Percentiles rank a stretch among this genome's conserved stretches.
phyloP scores from a whole-genome alignment of 139 green algal species.

The Chlamydomonas sp. region DNA sequence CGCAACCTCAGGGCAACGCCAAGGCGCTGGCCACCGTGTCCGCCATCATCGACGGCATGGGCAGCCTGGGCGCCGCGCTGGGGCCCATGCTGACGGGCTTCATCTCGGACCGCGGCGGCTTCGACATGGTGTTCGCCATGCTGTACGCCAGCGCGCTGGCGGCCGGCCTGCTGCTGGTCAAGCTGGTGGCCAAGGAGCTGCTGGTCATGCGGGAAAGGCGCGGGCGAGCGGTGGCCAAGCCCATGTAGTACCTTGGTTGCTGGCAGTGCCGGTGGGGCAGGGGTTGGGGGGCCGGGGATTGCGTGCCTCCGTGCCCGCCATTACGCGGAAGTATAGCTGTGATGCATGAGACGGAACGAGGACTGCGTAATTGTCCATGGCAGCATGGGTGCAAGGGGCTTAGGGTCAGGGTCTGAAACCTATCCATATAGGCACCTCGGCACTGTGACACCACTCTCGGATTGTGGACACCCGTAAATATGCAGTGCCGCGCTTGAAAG shows the following conservation, averaged over 20 bases:
- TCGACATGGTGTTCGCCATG: conserved; percentile 93
- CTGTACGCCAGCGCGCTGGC: conserved; percentile 75
- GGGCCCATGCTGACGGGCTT: conserved; percentile 92
- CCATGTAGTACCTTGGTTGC: not conserved
- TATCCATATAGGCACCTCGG: too few relatives aligned
- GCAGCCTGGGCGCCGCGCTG: conserved; percentile 90
- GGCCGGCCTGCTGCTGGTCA: conserved; percentile 70
- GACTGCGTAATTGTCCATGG: too few relatives aligned
- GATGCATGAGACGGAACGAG: too few relatives aligned
- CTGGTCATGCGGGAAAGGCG: not conserved
- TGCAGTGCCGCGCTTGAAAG: too few relatives aligned
- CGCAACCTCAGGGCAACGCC: conserved; percentile 70
- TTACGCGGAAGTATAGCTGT: too few relatives aligned
- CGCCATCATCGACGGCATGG: conserved; percentile 98
- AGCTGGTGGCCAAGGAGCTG: conserved; percentile 59
- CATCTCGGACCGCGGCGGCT: conserved; percentile 78
- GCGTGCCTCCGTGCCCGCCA: too few relatives aligned
- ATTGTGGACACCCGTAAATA: too few relatives aligned
- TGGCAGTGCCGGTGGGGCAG: not conserved
- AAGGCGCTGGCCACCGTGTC: conserved; percentile 95
- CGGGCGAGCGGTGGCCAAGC: not conserved
- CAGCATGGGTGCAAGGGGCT: too few relatives aligned
- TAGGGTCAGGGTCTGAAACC: too few relatives aligned
- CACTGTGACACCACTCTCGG: too few relatives aligned
- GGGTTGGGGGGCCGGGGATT: too few relatives aligned